Base-by-base conservation (phyloP, 306 rosid genomes). In the Hylodesmum podocarpum region DNA sequence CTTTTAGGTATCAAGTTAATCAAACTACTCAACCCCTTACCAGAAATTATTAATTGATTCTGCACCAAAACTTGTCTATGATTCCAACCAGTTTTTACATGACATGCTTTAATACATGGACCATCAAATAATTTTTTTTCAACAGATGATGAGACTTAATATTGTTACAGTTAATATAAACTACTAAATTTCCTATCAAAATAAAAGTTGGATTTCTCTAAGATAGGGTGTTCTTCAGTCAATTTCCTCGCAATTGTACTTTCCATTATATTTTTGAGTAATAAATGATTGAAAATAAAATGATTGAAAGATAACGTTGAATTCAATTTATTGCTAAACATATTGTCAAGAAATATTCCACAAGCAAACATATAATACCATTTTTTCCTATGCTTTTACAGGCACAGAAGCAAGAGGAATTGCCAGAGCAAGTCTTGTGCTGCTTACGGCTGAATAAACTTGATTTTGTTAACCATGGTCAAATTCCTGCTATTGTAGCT, bases 401-500 rank as follows among this genome's bases (percentile, higher is more conserved):
- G 97, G 97, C 98, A 81, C 97, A 92, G 81, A 94, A 94, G 51
- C 86, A 72, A 72, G 97, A 94, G 83, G 97, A 94, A 81, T 72
- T 94, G 73, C 98, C 98, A 0, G 98, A 94, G 77, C 78, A 92
- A 85, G 96, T 90, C 8, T 64, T 94, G 62, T 92, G 98, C 79
- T 94, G 97, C 64, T 50, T 90, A 81, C 79, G 96, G 1, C 77
- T 94, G 92, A 92, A 94, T 27, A 91, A 89, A 86, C 68, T 92
- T 55, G 96, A 92, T 67, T 87, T 94, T 40, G 91, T 84, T 29
- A 90, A 94, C 84, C 84, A 70, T 37, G 96, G 98, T 15, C 96
- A 89, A 86, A 87, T 94, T 79, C 93, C 97, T 8, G 88, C 91
- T 31, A 75, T 94, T 58, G 79, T 92, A 34, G 78, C 87, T 5